Conservation (phyloP, 768 basidiomycete genomes). For the Xerocomellus dryophilus region DNA sequence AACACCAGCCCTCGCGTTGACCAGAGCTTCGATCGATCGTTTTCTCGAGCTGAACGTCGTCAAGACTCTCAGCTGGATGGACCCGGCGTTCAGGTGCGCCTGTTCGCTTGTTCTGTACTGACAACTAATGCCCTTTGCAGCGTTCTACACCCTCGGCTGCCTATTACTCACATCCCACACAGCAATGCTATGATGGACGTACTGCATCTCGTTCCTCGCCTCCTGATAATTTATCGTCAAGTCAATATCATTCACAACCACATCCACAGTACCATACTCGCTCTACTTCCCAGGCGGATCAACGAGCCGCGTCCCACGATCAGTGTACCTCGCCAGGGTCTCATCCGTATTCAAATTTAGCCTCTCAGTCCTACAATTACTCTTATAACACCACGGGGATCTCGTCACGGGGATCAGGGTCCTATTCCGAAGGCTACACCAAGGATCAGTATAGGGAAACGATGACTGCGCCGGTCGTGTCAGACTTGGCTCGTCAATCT, state of each 20-base stretch:
- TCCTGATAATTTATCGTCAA: conserved; percentile 25
- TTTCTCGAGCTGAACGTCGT: conserved; percentile 24
- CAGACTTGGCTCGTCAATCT: conserved; percentile 15
- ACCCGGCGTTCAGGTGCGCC: conserved; percentile 32
- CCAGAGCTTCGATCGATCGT: conserved; percentile 24
- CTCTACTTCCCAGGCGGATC: conserved; percentile 29
- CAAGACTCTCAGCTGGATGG: conserved; percentile 25
- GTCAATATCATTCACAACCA: conserved; percentile 22
- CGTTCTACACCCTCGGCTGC: conserved; percentile 19
- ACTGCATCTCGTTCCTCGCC: conserved; percentile 13
- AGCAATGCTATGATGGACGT: conserved; percentile 29
- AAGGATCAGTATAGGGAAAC: conserved; percentile 21
- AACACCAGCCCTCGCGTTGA: conserved; percentile 41
- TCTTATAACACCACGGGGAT: conserved; percentile 11
- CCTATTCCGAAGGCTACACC: conserved; percentile 14
- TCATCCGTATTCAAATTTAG: conserved; percentile 23
- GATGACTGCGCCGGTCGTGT: neutral
- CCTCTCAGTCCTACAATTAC: conserved; percentile 21
- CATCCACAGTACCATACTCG: conserved; percentile 23
- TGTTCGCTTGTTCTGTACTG: neutral
- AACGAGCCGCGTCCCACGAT: conserved; percentile 28
- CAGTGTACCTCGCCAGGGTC: conserved; percentile 26
- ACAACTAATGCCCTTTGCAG: conserved; percentile 14
- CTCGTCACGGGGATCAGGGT: conserved; percentile 22
- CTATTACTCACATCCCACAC: conserved; percentile 23